These are phyloP conservation scores for Komagataella phaffii DNA, from an alignment of 805 yeast genomes.

Conservation along the genomic window DNA sequence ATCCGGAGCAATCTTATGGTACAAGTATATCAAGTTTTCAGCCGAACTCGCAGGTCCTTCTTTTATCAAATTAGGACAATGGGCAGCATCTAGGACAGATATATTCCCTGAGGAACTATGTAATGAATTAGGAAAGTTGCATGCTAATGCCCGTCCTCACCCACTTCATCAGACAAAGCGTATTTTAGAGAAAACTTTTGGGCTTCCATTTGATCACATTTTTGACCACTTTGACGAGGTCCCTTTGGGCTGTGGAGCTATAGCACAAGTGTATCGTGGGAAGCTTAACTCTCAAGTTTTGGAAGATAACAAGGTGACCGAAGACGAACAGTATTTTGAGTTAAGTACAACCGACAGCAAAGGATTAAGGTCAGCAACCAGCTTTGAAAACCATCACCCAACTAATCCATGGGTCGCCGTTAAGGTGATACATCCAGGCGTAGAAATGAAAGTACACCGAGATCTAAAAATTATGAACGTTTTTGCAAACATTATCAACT, in stretches of 20 bases:
- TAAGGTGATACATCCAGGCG: conserved; percentile 86
- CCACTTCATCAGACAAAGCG: conserved; percentile 43
- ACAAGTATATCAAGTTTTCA: conserved; percentile 40
- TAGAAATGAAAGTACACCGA: conserved; percentile 54
- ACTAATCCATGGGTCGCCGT: conserved; percentile 63
- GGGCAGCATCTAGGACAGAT: conserved; percentile 98
- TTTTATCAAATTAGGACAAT: conserved; percentile 85
- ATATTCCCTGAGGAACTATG: conserved; percentile 75
- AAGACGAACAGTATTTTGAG: conserved; percentile 15
- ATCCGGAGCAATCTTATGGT: conserved; percentile 65
- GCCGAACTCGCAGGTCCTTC: conserved; percentile 89
- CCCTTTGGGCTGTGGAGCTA: conserved; percentile 96
- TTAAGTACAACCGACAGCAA: conserved; percentile 7
- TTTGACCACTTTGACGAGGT: conserved; percentile 64
- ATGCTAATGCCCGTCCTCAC: conserved; percentile 75
- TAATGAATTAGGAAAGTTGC: conserved; percentile 60
- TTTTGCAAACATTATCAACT: conserved; percentile 59
- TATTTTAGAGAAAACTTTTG: conserved; percentile 48
- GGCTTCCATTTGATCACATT: conserved; percentile 46
- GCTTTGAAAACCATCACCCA: conserved; percentile 16
- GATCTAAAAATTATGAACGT: conserved; percentile 77
- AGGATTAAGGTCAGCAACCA: neutral
- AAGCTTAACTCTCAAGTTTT: conserved; percentile 34
- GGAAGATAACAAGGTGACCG: conserved; percentile 5
- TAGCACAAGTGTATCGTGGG: conserved; percentile 88